Evolutionary conservation across 2,329 filamentous ascomycete species (phyloP).

Genomic region (Pleoardoris graminearum): DNA sequence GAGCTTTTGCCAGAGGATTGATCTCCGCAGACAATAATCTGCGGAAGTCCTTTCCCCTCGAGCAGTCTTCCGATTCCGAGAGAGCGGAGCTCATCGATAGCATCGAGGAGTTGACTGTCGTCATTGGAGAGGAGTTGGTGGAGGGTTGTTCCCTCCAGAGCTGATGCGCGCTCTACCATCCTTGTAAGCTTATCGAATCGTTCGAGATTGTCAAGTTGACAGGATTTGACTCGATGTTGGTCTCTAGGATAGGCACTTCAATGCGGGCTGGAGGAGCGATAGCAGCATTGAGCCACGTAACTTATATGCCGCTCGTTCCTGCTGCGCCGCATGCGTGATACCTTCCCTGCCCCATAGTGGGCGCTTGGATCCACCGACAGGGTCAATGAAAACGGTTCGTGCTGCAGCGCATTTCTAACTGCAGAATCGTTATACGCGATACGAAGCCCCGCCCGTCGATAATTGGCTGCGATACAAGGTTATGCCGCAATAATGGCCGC

Average conservation of each 20-base stretch:
- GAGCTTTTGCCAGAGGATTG: conserved; percentile 65
- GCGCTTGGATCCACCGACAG: background rate
- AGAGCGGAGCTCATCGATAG: conserved; percentile 55
- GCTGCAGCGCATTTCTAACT: background rate
- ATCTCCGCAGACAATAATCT: conserved; percentile 25
- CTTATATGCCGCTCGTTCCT: conserved; percentile 7
- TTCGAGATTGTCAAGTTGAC: conserved; percentile 8
- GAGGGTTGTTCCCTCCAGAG: conserved; percentile 17
- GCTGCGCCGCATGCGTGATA: conserved; percentile 8
- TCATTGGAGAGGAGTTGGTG: conserved; percentile 19
- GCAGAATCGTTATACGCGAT: background rate
- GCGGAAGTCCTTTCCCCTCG: conserved; percentile 12
- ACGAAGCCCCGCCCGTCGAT: background rate
- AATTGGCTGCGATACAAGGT: conserved; percentile 5
- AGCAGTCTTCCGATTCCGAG: conserved; percentile 48
- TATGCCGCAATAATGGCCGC: background rate
- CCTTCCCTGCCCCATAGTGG: background rate
- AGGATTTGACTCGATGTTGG: conserved; percentile 6
- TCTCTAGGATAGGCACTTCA: conserved; percentile 7
- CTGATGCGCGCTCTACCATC: conserved; percentile 6
- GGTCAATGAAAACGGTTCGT: background rate
- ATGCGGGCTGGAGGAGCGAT: conserved; percentile 4
- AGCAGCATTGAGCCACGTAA: conserved; percentile 5
- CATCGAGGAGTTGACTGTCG: conserved; percentile 53
- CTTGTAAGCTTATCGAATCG: conserved; percentile 5